Percentiles rank a stretch among this genome's conserved stretches.
Evolutionary conservation across 768 basidiomycete genomes (phyloP).

Genomic region (Lactarius akahatsu): DNA sequence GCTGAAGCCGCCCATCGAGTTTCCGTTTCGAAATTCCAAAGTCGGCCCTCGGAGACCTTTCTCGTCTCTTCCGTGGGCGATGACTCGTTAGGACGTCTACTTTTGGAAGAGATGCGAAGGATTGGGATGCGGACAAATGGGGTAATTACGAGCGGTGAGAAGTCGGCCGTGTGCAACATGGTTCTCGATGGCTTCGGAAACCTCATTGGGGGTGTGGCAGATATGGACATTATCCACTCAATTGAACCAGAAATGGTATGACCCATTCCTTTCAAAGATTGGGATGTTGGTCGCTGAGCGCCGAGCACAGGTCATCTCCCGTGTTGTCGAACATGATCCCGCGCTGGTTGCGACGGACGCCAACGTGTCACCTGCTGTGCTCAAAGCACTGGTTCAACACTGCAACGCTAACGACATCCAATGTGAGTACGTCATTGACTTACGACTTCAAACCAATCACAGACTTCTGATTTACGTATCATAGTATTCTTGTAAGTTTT

Average conservation of each 20-base stretch:
- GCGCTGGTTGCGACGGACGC: conserved; percentile 70
- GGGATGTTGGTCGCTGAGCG: not conserved
- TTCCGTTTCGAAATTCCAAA: conserved; percentile 37
- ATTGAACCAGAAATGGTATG: conserved; percentile 50
- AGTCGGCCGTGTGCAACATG: conserved; percentile 86
- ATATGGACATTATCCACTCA: conserved; percentile 72
- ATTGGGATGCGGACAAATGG: conserved; percentile 86
- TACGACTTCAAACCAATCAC: conserved; percentile 4
- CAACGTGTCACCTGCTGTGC: conserved; percentile 58
- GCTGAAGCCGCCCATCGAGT: conserved; percentile 84
- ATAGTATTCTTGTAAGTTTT: conserved; percentile 75
- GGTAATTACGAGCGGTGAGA: conserved; percentile 44
- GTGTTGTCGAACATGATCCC: conserved; percentile 52
- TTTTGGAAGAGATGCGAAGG: conserved; percentile 53
- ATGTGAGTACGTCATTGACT: conserved; percentile 44
- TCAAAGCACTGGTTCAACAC: conserved; percentile 52
- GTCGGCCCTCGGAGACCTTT: conserved; percentile 41
- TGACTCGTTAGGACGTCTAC: conserved; percentile 73
- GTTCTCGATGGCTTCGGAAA: conserved; percentile 69
- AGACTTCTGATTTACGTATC: not conserved
- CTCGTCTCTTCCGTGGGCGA: conserved; percentile 75
- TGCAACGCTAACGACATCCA: conserved; percentile 48
- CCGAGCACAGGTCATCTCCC: conserved; percentile 47
- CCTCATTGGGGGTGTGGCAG: conserved; percentile 84
- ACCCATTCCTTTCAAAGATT: not conserved